These are phyloP conservation scores for Hymenoscyphus fructigenus DNA, from an alignment of 2,329 filamentous ascomycete species.

Conservation along the genomic window DNA sequence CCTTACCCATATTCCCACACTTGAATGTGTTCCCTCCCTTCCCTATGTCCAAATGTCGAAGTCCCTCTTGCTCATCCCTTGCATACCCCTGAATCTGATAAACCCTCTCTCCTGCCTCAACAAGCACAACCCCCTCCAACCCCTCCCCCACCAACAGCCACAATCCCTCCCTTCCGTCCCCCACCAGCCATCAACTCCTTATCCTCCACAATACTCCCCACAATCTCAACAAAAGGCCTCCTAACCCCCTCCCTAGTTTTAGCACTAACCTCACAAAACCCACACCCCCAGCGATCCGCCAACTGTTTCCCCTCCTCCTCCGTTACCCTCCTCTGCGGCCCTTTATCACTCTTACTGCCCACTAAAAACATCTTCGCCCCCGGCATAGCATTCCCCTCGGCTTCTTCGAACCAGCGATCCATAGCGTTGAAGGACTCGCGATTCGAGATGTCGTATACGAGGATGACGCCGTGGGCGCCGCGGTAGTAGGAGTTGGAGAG, in stretches of 20 bases:
- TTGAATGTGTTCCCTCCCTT: no score
- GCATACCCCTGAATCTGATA: neutral
- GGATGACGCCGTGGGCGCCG: conserved; percentile 89
- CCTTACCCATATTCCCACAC: no score
- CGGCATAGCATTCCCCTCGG: conserved; percentile 48
- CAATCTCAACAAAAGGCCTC: conserved; percentile 51
- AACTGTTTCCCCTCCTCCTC: conserved; percentile 49
- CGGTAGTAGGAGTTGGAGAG: conserved; percentile 95
- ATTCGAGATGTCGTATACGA: conserved; percentile 88
- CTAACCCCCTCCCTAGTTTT: conserved; percentile 53
- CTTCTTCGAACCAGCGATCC: conserved; percentile 56
- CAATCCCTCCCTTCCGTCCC: conserved; percentile 25
- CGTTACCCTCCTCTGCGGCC: conserved; percentile 41
- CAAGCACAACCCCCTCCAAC: conserved; percentile 30
- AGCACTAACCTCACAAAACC: conserved; percentile 55
- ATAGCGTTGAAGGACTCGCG: conserved; percentile 51
- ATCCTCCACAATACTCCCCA: conserved; percentile 49
- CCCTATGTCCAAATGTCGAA: no score
- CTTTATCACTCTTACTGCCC: conserved; percentile 52
- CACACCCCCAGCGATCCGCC: conserved; percentile 44
- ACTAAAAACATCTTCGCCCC: conserved; percentile 52
- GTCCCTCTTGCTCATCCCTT: neutral
- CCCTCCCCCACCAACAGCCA: conserved; percentile 26
- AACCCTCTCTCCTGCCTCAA: conserved; percentile 10
- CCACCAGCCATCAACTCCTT: conserved; percentile 42